Conservation (phyloP, 1,139 yeast genomes). For the Eremothecium sinecaudum region DNA sequence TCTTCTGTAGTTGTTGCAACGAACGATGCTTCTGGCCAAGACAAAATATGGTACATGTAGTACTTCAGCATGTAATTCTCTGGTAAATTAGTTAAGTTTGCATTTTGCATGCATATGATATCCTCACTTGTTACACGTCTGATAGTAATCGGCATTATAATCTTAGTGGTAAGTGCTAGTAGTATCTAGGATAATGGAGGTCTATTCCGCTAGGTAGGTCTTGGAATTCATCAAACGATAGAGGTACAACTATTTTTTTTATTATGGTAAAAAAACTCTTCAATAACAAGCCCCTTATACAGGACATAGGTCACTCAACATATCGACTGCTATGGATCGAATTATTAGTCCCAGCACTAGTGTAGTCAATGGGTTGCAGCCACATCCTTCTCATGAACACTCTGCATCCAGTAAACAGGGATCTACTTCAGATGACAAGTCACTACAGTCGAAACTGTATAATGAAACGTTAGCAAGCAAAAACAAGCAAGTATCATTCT, state of each 20-base stretch:
- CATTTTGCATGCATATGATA: slow-evolving; percentile 92
- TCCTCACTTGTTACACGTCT: slow-evolving; percentile 83
- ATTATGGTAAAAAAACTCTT: too few relatives aligned
- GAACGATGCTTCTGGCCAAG: slow-evolving; percentile 98
- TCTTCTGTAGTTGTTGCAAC: slow-evolving; percentile 74
- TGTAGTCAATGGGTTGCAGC: background rate
- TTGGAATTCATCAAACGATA: too few relatives aligned
- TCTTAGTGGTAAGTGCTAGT: too few relatives aligned
- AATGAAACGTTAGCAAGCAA: slow-evolving; percentile 22
- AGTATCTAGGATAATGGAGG: too few relatives aligned
- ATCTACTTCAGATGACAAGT: slow-evolving; percentile 14
- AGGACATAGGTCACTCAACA: too few relatives aligned
- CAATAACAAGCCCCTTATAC: too few relatives aligned
- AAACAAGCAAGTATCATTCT: slow-evolving; percentile 30
- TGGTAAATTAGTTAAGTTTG: slow-evolving; percentile 85
- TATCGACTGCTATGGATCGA: slow-evolving; percentile 3
- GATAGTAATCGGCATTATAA: slow-evolving; percentile 73
- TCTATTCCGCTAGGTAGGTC: too few relatives aligned
- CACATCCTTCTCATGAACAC: slow-evolving; percentile 17
- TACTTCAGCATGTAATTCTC: slow-evolving; percentile 90
- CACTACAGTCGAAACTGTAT: slow-evolving; percentile 16
- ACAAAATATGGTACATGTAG: slow-evolving; percentile 82
- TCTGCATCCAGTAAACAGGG: slow-evolving; percentile 22
- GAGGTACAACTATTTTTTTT: too few relatives aligned
- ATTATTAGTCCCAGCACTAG: slow-evolving; percentile 7